Evolutionary conservation across 2,329 filamentous ascomycete genomes (phyloP), one percentile per base, ranked within the genome.

Genomic region (Knufia petricola): DNA sequence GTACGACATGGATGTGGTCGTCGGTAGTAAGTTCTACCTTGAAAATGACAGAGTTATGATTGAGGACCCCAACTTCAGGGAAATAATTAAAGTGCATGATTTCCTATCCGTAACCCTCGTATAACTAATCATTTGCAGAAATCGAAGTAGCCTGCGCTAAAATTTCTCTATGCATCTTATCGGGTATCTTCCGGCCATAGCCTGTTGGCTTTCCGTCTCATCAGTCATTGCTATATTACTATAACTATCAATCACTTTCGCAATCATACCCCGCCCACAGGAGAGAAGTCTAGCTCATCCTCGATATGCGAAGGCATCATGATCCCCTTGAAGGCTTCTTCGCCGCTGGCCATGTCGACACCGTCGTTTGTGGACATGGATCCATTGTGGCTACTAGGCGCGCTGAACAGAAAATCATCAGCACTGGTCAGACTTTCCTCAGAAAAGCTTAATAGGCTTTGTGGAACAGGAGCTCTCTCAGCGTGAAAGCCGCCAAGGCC

Each of bases 371-470:
- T 48, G 9, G 46, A 50, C 10, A 44, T 52, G 19, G 55, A 57
- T 7, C 54, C 55, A 45, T 54, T 53, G 41, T 59, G 48, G 30
- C 56, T 57, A 15, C 53, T 49, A 7, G 53, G 45, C 30, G 52
- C 50, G 46, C 55, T 57, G 31, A 59, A 59, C 21, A 59, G 28
- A 20, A 70, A 69, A 1, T 76, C 73, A 13, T 75, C 77, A 13
- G 69, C 68, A 45, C 74, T 77, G 12, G 72, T 77, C 50, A 79
- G 57, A 50, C 76, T 79, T 59, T 80, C 77, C 40, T 79, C 77
- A 4, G 75, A 78, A 52, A 78, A 76, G 61, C 76, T 79, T 24
- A 78, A 62, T 2, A 78, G 74, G 52, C 76, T 79, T 55, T 75
- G 75, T 24, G 74, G 26, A 53, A 57, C 47, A 55, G 64, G 43